phyloP scores from a whole-genome alignment of 306 rosid species.

The Pterocarpus santalinus region DNA sequence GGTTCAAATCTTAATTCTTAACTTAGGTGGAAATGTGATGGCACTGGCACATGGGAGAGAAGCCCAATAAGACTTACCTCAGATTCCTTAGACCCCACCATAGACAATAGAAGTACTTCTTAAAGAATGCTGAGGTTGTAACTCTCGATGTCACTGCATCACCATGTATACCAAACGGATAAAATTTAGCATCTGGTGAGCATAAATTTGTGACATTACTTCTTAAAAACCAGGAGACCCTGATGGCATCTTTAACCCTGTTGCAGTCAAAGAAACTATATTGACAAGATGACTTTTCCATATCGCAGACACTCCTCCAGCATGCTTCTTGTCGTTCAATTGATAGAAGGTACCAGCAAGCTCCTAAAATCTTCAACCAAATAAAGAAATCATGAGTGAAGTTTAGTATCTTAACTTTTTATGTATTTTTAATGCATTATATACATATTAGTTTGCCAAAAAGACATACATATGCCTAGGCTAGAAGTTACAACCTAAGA shows the following conservation, averaged over 20 bases:
- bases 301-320: slow-evolving; percentile 76
- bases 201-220: slow-evolving; percentile 73
- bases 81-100: slow-evolving; percentile 77
- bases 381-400: slow-evolving; percentile 2
- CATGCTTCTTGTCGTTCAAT: slow-evolving; percentile 92
- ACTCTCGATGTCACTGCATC: slow-evolving; percentile 75
- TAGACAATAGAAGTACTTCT: slow-evolving; percentile 76
- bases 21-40: not conserved
- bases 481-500: not conserved
- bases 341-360: slow-evolving; percentile 93
- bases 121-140: slow-evolving; percentile 73
- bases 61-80: slow-evolving; percentile 57
- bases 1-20: not conserved
- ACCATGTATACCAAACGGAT: slow-evolving; percentile 79
- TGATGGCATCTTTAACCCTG: slow-evolving; percentile 46
- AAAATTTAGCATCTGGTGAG: slow-evolving; percentile 58
- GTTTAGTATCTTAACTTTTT: not conserved
- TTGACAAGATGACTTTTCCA: slow-evolving; percentile 56
- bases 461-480: not conserved
- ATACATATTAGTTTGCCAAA: not conserved
- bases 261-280: slow-evolving; percentile 72
- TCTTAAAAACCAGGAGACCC: slow-evolving; percentile 70
- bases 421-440: not conserved
- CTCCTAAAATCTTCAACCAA: slow-evolving; percentile 79
- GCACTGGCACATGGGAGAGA: not conserved